Evolutionary conservation across 2,329 filamentous ascomycete species (phyloP).

Genomic region (Dendrostoma leiphaemia): DNA sequence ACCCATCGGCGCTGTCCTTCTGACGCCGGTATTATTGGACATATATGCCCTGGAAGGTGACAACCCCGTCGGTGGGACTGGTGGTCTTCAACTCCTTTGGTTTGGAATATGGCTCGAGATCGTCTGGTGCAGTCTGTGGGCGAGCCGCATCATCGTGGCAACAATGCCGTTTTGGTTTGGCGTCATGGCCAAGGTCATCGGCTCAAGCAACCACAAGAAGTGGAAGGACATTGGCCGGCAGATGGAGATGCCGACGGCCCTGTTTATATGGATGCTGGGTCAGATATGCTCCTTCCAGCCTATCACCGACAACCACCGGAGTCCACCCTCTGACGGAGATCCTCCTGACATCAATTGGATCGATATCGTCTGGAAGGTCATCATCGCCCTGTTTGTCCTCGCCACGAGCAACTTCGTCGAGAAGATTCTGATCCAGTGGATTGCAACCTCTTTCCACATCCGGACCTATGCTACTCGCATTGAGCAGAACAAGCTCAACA

Average conservation of each 20-base stretch:
- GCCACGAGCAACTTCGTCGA: constrained; percentile 79
- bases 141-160: constrained; percentile 55
- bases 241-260: constrained; percentile 77
- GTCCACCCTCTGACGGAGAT: constrained; percentile 40
- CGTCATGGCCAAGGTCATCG: constrained; percentile 65
- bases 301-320: constrained; percentile 64
- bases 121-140: constrained; percentile 89
- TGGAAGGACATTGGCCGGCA: constrained; percentile 87
- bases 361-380: constrained; percentile 75
- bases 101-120: constrained; percentile 96
- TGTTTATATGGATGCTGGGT: constrained; percentile 91
- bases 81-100: constrained; percentile 79
- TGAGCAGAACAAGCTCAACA: constrained; percentile 88
- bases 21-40: constrained; percentile 41
- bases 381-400: constrained; percentile 80
- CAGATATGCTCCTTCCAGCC: constrained; percentile 83
- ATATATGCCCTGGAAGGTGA: constrained; percentile 33
- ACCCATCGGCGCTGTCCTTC: constrained; percentile 42
- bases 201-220: constrained; percentile 85
- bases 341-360: constrained; percentile 65
- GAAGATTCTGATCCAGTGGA: constrained; percentile 92
- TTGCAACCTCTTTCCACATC: constrained; percentile 88
- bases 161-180: constrained; percentile 47
- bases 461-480: constrained; percentile 90
- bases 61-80: constrained; percentile 59